Evolutionary conservation across 768 basidiomycete species (phyloP).

Genomic region (Strobilomyces echinocephalus): DNA sequence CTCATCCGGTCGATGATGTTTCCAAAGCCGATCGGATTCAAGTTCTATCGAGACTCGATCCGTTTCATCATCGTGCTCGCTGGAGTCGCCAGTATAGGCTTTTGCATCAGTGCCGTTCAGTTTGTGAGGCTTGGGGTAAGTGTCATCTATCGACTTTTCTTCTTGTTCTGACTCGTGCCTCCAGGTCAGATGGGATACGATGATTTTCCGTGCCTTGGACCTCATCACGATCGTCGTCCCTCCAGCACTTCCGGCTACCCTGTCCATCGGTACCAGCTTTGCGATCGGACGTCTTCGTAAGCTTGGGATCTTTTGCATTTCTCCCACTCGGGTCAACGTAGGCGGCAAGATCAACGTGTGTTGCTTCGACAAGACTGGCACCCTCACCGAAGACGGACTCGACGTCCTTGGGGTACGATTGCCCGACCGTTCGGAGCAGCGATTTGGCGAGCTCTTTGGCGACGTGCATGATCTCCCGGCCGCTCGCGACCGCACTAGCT

Average conservation of each 20-base stretch:
- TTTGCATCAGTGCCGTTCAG: conserved; percentile 86
- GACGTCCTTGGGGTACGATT: conserved; percentile 93
- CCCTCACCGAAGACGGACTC: conserved; percentile 94
- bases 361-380: conserved; percentile 99
- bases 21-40: conserved; percentile 98
- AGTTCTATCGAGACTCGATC: conserved; percentile 92
- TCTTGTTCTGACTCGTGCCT: conserved; percentile 1
- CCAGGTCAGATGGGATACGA: conserved; percentile 86
- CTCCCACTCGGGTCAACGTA: conserved; percentile 92
- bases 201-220: conserved; percentile 87
- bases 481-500: conserved; percentile 67
- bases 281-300: conserved; percentile 85
- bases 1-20: conserved; percentile 96
- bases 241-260: conserved; percentile 92
- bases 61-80: conserved; percentile 89
- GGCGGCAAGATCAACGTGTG: conserved; percentile 95
- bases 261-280: conserved; percentile 96
- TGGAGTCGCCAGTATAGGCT: conserved; percentile 87
- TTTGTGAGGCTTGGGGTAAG: conserved; percentile 83
- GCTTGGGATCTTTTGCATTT: conserved; percentile 90
- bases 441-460: conserved; percentile 87
- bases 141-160: not conserved
- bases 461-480: conserved; percentile 83
- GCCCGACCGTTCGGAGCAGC: conserved; percentile 66
- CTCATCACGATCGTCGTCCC: conserved; percentile 97